A percentile compares a stretch with the other conserved stretches of the same genome.
These are phyloP conservation scores for Akanthomyces dipterigenus DNA, from an alignment of 2,329 filamentous ascomycete species.

Conservation along the genomic window DNA sequence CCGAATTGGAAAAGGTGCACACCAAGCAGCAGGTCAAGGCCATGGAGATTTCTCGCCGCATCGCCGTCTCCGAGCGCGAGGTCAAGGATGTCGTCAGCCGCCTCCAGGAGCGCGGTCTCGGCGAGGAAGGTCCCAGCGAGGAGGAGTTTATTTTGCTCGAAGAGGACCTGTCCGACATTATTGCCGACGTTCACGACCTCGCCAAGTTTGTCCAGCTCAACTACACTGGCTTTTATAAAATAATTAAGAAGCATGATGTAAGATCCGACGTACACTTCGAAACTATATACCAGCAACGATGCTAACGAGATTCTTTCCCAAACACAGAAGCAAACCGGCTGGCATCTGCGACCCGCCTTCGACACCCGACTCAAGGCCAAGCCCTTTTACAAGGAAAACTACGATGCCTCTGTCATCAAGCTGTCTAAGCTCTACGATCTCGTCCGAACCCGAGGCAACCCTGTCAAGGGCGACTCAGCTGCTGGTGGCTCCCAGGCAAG, in stretches of 20 bases:
- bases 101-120: constrained; percentile 55
- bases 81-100: constrained; percentile 80
- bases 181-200: constrained; percentile 95
- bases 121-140: constrained; percentile 61
- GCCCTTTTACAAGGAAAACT: constrained; percentile 98
- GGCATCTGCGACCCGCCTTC: constrained; percentile 94
- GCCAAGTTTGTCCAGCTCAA: constrained; percentile 98
- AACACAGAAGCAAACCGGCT: constrained; percentile 78
- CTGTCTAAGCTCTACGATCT: constrained; percentile 93
- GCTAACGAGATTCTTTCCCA: neutral
- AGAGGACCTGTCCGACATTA: constrained; percentile 93
- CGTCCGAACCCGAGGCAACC: constrained; percentile 87
- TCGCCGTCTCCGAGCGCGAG: constrained; percentile 80
- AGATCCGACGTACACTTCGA: constrained; percentile 23
- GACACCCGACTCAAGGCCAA: constrained; percentile 90
- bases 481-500: constrained; percentile 90
- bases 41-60: constrained; percentile 88
- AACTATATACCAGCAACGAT: neutral
- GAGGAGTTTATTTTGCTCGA: constrained; percentile 93
- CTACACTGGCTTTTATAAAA: constrained; percentile 99
- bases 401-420: constrained; percentile 91
- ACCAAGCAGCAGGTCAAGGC: constrained; percentile 97
- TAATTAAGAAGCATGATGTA: constrained; percentile 99
- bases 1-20: constrained; percentile 94
- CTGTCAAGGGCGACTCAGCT: constrained; percentile 82